Evolutionary conservation across 1,139 yeast species (phyloP), one percentile per base, ranked within the genome.

Genomic region (Candida sanyaensis): DNA sequence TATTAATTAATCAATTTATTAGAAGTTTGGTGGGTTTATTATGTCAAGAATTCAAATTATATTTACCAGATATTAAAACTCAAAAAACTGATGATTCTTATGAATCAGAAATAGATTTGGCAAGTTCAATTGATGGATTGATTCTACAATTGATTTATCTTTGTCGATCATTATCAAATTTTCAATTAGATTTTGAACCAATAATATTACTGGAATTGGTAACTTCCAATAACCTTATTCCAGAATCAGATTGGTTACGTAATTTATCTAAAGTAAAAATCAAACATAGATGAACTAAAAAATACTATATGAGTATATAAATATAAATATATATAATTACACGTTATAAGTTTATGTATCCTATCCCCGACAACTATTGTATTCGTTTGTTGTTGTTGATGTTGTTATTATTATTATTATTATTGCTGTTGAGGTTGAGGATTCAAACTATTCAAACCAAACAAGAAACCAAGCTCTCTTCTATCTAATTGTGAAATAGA

Each of bases 91-190:
- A 47, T 5, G 60, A 55, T 6, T 57, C 55, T 28, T 55, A 55
- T 13, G 61, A 57, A 8, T 32, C 53, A 6, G 55, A 70, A 62
- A 39, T 64, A 66, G 59, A 78, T 68, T 36, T 62, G 34, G 65
- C 70, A 23, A 72, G 78, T 13, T 75, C 77, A 38, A 73, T 80
- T 33, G 86, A 86, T 48, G 85, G 90, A 4, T 65, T 88, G 29
- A 75, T 88, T 53, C 66, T 88, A 17, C 96, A 89, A 63, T 67
- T 88, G 41, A 81, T 88, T 1, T 89, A 88, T 63, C 83, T 93
- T 49, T 83, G 93, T 32, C 88, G 84, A 57, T 85, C 93, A 6
- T 71, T 89, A 50, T 81, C 87, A 1, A 74, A 90, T 50, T 82
- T 82, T 27, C 86, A 88, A 13, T 83, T 81, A 2, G 90, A 87